Base-by-base conservation (phyloP, 768 basidiomycete genomes). In the Tulasnella sp. region DNA sequence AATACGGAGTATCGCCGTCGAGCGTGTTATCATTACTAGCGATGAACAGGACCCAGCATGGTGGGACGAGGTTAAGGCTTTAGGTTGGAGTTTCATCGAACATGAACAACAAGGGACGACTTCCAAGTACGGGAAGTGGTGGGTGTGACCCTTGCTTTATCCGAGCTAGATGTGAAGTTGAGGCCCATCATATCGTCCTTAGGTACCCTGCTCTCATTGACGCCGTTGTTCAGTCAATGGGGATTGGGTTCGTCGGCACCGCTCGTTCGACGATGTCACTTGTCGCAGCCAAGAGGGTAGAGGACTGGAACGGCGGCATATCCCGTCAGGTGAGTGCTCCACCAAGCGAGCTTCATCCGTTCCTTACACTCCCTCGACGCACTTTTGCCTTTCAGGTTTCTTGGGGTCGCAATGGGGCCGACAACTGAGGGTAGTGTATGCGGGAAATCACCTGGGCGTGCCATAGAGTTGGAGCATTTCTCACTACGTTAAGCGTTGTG, bases 131-230 rank as follows among this genome's bases (percentile, higher is more conserved):
- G 79, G 80, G 36, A 40, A 68, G 34, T 79, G 79, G 79, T 79
- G 74, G 19, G 74, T 74, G 29, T 37, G 64, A 17, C 39, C 52
- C 38, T 78, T 5, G 36, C 42, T 54, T 73, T 38, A 78, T 22
- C 34, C 15, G 69, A 12, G 7, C 68, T 68, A 29, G n/a, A 54
- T 69, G 72, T 85, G 86, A 39, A 86, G 85, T 76, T 86, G 87
- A 3, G 6, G 15, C 14, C 31, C 39, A 7, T 25, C 9, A 29
- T 37, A 69, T 29, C 14, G 8, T 71, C 68, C 25, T 29, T 79
- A 91, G 91, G 90, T 90, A 91, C 81, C 90, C 91, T 15, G 83
- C 91, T n/a, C 82, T 93, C 71, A 86, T 93, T 71, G 91, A 93
- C 80, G 90, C 91, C 3, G 89, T 88, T 11, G 87, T 92, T 76